Conservation (phyloP, 352 stramenopile species). For the Pythium insidiosum region DNA sequence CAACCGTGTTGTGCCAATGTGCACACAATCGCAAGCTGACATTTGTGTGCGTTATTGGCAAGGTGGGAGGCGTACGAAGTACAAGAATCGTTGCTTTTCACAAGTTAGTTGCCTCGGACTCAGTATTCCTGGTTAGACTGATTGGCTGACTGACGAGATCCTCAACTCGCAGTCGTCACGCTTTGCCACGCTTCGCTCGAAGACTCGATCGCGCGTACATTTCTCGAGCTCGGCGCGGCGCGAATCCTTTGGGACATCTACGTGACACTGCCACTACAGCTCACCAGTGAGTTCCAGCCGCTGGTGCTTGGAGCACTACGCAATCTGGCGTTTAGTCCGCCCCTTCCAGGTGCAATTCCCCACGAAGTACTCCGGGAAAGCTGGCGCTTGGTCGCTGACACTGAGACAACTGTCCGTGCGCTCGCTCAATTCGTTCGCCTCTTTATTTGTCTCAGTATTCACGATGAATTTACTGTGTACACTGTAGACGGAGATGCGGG, state of each 20-base stretch:
- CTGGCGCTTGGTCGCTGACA: constrained; percentile 4
- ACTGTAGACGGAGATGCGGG: constrained; percentile 2
- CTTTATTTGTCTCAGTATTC: too few relatives aligned
- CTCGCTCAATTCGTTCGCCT: too few relatives aligned
- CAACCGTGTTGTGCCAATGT: not conserved
- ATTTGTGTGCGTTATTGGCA: too few relatives aligned
- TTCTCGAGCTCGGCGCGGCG: constrained; percentile 24
- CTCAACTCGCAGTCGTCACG: constrained; percentile 36
- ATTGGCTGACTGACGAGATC: not conserved
- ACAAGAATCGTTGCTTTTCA: constrained; percentile 45
- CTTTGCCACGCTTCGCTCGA: constrained; percentile 59
- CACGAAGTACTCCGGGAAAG: constrained; percentile 10
- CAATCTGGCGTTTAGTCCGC: constrained; percentile 35
- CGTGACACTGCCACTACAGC: constrained; percentile 9
- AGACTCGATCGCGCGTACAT: constrained; percentile 26
- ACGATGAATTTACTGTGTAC: too few relatives aligned
- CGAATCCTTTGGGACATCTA: constrained; percentile 24
- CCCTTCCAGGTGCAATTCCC: constrained; percentile 1
- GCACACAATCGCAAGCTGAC: too few relatives aligned
- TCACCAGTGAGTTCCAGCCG: constrained; percentile 8
- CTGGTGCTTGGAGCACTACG: constrained; percentile 36
- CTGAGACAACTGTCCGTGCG: too few relatives aligned
- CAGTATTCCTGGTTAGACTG: not conserved
- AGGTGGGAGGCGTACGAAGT: constrained; percentile 45
- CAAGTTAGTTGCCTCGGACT: constrained; percentile 16